Base-by-base conservation (phyloP, 805 yeast genomes). In the Ogataea pignaliae region DNA sequence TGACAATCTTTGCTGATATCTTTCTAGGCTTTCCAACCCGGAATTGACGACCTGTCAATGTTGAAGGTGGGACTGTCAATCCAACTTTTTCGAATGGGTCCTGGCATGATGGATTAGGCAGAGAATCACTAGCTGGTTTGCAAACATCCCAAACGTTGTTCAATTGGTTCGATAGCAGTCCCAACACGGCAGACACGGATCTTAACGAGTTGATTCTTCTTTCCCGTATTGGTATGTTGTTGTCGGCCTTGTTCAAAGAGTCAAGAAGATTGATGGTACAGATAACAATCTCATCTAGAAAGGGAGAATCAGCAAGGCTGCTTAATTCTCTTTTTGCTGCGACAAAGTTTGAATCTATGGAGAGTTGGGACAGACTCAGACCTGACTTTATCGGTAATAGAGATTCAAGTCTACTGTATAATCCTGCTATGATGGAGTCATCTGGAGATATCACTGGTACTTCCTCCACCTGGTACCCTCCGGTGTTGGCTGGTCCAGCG, bases 301-400 rank as follows among this genome's bases (percentile, higher is more conserved):
- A 58, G 1, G 26, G 36, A 1, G 67, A 48, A 29, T 51, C 42
- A 1, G 68, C 60, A 29, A 71, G 50, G 34, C 56, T 57, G 10
- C 65, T 40, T 30, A 72, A 47, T n/a, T 70, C 61, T 18, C 48
- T 53, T 44, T 66, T 61, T 10, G 66, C 54, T 38, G 60, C 61
- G n/a, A 60, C 50, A 50, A 61, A 72, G 31, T 56, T 50, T 2
- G 60, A 61, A 40, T 70, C 69, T 12, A 60, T 60, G 40, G 69
- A 69, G 11, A 70, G 60, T 41, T 70, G 73, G 3, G 63, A 49
- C 17, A 66, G 41, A 3, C 66, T 50, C 17, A 59, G 49, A 2
- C 68, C 69, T 2, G 71, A 61, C 42, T 64, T 62, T 15, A 61
- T 52, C 0, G 77, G 76, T 16, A 72, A 53, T 5, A 63, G 29